phyloP scores from a whole-genome alignment of 768 basidiomycete species.

The Kondoa malvinella region DNA sequence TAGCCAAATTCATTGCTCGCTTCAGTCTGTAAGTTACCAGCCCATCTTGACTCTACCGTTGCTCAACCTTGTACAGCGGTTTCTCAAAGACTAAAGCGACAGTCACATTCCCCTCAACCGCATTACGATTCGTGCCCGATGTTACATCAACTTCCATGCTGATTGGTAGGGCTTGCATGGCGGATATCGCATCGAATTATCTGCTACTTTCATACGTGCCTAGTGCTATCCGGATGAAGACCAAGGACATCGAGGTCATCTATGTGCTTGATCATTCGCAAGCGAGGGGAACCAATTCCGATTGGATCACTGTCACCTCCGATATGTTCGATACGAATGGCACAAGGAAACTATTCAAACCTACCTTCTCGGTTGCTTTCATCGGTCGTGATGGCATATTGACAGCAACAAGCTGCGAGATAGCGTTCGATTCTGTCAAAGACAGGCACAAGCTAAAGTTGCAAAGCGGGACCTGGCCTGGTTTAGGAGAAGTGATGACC shows the following conservation, averaged over 20 bases:
- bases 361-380: not conserved
- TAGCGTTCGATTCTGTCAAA: not conserved
- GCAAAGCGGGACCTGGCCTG: not conserved
- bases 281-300: not conserved
- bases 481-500: not conserved
- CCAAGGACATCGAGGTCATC: not conserved
- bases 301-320: not conserved
- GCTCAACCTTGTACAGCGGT: not conserved
- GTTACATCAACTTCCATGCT: not conserved
- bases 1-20: conserved; percentile 4
- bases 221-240: not conserved
- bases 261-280: not conserved
- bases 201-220: not conserved
- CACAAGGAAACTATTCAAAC: not conserved
- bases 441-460: not conserved
- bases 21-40: not conserved
- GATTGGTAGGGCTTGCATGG: not conserved
- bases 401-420: not conserved
- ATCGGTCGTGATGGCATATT: not conserved
- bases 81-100: conserved; percentile 3
- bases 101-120: not conserved
- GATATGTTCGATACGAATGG: not conserved
- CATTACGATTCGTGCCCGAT: not conserved
- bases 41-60: not conserved
- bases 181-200: not conserved